Conservation (phyloP, 495 filamentous ascomycete genomes). For the Neurospora intermedia region DNA sequence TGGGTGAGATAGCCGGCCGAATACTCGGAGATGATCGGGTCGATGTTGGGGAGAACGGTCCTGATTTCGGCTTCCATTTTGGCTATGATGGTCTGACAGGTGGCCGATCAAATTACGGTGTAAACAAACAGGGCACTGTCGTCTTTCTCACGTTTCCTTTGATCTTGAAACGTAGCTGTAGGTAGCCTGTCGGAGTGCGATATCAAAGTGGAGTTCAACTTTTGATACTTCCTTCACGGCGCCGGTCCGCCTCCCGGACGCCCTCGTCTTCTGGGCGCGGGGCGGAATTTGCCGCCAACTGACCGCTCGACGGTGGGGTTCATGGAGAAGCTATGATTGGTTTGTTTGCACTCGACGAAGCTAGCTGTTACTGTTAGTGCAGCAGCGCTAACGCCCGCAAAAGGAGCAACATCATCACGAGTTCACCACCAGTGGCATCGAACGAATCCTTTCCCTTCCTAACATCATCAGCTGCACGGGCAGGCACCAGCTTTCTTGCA, state of each 20-base stretch:
- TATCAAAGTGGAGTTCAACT: neutral
- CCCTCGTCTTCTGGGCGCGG: neutral
- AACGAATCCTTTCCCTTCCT: neutral
- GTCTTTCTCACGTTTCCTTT: neutral
- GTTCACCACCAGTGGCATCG: neutral
- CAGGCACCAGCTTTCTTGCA: neutral
- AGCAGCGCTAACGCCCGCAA: neutral
- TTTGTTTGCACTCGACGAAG: neutral
- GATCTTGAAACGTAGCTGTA: neutral
- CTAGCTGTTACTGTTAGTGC: neutral
- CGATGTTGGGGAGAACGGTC: conserved; percentile 74
- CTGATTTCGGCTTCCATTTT: conserved; percentile 87
- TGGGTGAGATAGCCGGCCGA: conserved; percentile 90
- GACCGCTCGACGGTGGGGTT: neutral
- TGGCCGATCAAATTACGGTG: neutral
- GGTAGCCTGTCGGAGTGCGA: neutral
- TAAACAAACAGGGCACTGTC: neutral
- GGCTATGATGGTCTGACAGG: neutral
- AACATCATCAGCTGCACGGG: neutral
- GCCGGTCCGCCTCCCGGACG: neutral
- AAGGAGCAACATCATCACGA: neutral
- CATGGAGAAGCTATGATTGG: neutral
- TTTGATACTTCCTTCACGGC: neutral
- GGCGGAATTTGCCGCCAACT: neutral
- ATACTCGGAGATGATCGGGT: conserved; percentile 85